Evolutionary conservation across 129 eudicot genomes (phyloP).

Genomic region (Artemisia tridentata): DNA sequence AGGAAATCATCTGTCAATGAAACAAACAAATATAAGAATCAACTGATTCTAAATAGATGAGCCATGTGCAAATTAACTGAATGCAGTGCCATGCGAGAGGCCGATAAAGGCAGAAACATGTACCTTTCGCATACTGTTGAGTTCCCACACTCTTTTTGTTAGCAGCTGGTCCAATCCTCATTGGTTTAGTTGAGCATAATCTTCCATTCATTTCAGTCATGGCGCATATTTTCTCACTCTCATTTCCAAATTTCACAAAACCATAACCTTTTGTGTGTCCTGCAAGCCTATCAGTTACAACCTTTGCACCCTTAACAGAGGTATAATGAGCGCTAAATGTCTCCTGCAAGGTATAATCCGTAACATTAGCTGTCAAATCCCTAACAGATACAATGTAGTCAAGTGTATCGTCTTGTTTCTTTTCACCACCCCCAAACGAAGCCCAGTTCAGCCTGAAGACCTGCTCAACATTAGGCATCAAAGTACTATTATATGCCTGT

Average conservation of each 20-base stretch:
- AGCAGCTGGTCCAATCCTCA: conserved; percentile 91
- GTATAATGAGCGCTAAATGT: conserved; percentile 79
- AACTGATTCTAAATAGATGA: no score
- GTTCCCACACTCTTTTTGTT: conserved; percentile 57
- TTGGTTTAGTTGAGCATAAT: conserved; percentile 76
- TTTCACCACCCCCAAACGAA: conserved; percentile 85
- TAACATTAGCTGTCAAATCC: conserved; percentile 87
- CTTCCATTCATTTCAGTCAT: conserved; percentile 97
- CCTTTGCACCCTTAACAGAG: conserved; percentile 92
- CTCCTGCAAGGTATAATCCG: conserved; percentile 85
- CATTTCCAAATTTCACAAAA: conserved; percentile 89
- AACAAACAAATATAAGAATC: conserved; percentile 11
- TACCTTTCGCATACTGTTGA: conserved; percentile 65
- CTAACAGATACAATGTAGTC: conserved; percentile 85
- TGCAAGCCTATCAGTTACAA: conserved; percentile 77
- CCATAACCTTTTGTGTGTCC: conserved; percentile 96
- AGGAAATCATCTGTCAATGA: no score
- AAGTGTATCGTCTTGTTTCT: conserved; percentile 52
- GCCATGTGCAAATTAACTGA: no score
- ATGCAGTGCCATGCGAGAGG: no score
- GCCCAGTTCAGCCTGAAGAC: conserved; percentile 90
- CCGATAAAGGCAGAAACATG: neutral
- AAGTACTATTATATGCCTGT: conserved; percentile 63
- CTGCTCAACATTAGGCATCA: conserved; percentile 87
- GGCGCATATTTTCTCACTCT: conserved; percentile 74